A percentile compares a stretch with the other conserved stretches of the same genome.
These are phyloP conservation scores for Pythium aquatile DNA, from an alignment of 352 stramenopile species.

Conservation along the genomic window DNA sequence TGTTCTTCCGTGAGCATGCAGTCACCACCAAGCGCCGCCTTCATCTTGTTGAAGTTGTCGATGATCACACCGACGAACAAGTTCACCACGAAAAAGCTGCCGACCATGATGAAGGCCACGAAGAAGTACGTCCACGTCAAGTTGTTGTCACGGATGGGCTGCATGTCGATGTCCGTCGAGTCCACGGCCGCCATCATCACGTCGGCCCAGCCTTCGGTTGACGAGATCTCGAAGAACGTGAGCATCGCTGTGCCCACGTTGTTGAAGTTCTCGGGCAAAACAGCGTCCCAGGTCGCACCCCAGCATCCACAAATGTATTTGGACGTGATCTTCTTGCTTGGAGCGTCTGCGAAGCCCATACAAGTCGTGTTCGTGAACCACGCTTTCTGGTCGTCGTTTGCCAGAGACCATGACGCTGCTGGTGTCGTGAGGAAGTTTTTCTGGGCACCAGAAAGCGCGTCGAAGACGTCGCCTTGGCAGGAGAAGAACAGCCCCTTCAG, in stretches of 20 bases:
- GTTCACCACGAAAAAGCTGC: slow-evolving; percentile 94
- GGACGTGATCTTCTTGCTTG: slow-evolving; percentile 43
- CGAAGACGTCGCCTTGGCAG: slow-evolving; percentile 71
- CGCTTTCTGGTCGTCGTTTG: slow-evolving; percentile 32
- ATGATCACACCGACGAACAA: slow-evolving; percentile 94
- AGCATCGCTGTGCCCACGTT: slow-evolving; percentile 80
- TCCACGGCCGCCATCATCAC: slow-evolving; percentile 93
- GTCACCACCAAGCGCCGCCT: slow-evolving; percentile 63
- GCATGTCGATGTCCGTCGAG: slow-evolving; percentile 86
- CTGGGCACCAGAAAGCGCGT: slow-evolving; percentile 37
- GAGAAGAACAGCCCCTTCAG: slow-evolving; percentile 89
- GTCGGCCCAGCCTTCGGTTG: slow-evolving; percentile 90
- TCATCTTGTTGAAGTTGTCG: slow-evolving; percentile 94
- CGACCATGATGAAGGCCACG: slow-evolving; percentile 89
- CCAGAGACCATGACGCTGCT: slow-evolving; percentile 30
- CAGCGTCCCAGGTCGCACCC: slow-evolving; percentile 39
- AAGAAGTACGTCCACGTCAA: slow-evolving; percentile 85
- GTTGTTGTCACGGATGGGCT: slow-evolving; percentile 88
- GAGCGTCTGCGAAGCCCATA: slow-evolving; percentile 28
- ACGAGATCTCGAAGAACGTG: slow-evolving; percentile 93
- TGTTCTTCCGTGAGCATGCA: slow-evolving; percentile 88
- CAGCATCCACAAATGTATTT: slow-evolving; percentile 72
- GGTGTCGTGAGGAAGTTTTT: slow-evolving; percentile 48
- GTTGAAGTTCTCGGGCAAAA: slow-evolving; percentile 82
- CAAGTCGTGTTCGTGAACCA: slow-evolving; percentile 62